These are phyloP conservation scores for Fusarium sambucinum DNA, from an alignment of 2,329 filamentous ascomycete species.

Conservation along the genomic window DNA sequence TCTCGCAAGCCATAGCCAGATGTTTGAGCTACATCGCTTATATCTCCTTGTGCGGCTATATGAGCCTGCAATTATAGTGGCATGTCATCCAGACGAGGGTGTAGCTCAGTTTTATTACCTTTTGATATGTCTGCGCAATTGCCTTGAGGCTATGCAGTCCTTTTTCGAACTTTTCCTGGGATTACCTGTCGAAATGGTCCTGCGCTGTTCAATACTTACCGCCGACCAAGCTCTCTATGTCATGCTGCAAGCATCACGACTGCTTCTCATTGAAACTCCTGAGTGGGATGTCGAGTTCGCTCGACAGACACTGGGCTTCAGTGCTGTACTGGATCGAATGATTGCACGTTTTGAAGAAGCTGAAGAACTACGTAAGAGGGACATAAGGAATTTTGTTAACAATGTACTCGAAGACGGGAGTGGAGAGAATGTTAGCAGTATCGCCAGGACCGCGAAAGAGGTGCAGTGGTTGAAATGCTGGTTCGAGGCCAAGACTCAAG, in stretches of 20 bases:
- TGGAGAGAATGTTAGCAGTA: constrained; percentile 25
- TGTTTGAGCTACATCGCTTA: constrained; percentile 52
- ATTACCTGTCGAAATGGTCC: constrained; percentile 44
- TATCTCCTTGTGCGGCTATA: constrained; percentile 55
- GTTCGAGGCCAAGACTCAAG: constrained; percentile 47
- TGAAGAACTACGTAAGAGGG: constrained; percentile 13
- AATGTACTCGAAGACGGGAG: constrained; percentile 27
- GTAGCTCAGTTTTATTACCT: constrained; percentile 48
- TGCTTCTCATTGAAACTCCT: constrained; percentile 42
- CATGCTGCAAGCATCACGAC: constrained; percentile 39
- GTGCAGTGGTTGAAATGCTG: constrained; percentile 50
- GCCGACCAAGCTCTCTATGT: constrained; percentile 41
- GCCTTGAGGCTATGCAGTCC: constrained; percentile 51
- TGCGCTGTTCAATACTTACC: constrained; percentile 39
- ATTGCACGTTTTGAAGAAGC: constrained; percentile 21
- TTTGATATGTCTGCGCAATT: constrained; percentile 52
- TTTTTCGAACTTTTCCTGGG: constrained; percentile 52
- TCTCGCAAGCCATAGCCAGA: constrained; percentile 2
- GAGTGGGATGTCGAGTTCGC: constrained; percentile 43
- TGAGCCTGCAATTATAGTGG: constrained; percentile 54
- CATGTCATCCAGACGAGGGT: constrained; percentile 43
- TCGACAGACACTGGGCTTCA: constrained; percentile 37
- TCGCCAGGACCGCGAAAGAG: constrained; percentile 41
- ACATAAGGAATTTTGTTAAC: constrained; percentile 23
- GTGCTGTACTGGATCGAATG: constrained; percentile 28